Percentiles rank a stretch among this genome's conserved stretches.
Conservation (phyloP, 129 eudicot species). For the Artemisia tridentata region DNA sequence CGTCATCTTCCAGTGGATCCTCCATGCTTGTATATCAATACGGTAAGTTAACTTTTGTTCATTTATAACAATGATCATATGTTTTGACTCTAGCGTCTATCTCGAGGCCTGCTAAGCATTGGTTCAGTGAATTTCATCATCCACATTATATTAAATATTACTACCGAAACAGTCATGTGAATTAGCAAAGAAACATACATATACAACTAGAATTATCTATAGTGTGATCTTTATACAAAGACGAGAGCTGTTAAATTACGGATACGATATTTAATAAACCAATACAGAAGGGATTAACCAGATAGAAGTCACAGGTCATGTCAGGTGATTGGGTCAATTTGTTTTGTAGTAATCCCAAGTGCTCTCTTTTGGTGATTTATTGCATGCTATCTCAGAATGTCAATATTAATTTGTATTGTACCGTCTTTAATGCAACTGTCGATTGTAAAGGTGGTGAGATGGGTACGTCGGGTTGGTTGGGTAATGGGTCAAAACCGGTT, state of each 20-base stretch:
- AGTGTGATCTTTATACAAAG: not conserved
- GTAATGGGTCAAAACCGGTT: not conserved
- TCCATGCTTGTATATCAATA: constrained; percentile 73
- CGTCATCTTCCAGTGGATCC: constrained; percentile 87
- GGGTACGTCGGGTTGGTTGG: not conserved
- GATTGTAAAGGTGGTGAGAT: not conserved
- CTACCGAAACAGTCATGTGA: not conserved
- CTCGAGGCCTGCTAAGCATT: too few species aligned
- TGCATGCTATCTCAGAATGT: not conserved
- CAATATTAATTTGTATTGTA: not conserved
- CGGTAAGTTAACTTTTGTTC: constrained; percentile 37
- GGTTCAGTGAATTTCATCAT: not conserved
- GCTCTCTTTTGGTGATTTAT: not conserved
- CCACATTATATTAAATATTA: not conserved
- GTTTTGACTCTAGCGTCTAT: not conserved
- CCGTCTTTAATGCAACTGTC: not conserved
- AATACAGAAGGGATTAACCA: not conserved
- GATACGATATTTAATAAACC: not conserved
- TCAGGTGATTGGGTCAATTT: not conserved
- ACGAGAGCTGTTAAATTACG: constrained; percentile 3
- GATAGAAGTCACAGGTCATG: too few species aligned
- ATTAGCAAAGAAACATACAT: not conserved
- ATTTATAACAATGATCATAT: not conserved
- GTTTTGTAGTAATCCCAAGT: not conserved
- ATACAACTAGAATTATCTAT: not conserved